These are phyloP conservation scores for Saccharomyces paradoxus DNA, from an alignment of 805 yeast species.

Conservation along the genomic window DNA sequence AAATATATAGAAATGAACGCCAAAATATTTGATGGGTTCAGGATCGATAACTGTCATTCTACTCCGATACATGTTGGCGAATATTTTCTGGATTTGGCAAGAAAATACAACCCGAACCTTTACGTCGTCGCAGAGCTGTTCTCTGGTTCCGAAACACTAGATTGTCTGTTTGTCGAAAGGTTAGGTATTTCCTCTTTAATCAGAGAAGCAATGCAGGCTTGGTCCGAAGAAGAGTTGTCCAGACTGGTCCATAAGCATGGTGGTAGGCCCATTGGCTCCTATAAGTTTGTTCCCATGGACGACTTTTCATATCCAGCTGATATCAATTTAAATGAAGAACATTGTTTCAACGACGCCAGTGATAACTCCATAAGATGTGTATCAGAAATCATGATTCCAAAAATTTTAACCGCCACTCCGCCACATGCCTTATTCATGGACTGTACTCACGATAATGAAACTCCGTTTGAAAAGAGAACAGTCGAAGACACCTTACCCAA, in stretches of 20 bases:
- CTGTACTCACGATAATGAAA: slow-evolving; percentile 93
- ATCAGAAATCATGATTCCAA: slow-evolving; percentile 64
- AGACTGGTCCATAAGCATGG: slow-evolving; percentile 85
- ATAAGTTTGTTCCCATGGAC: slow-evolving; percentile 70
- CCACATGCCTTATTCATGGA: slow-evolving; percentile 97
- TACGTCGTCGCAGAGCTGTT: slow-evolving; percentile 93
- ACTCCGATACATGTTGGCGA: slow-evolving; percentile 95
- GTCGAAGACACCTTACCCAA: slow-evolving; percentile 91
- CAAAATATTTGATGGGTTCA: slow-evolving; percentile 68
- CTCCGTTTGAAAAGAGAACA: slow-evolving; percentile 81
- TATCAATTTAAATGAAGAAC: slow-evolving; percentile 32
- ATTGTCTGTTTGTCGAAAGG: slow-evolving; percentile 81
- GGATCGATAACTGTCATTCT: slow-evolving; percentile 93
- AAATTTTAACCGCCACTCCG: slow-evolving; percentile 53
- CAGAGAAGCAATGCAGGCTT: slow-evolving; percentile 96
- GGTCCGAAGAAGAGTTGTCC: slow-evolving; percentile 80
- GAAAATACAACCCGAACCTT: slow-evolving; percentile 72
- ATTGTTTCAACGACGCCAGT: slow-evolving; percentile 9
- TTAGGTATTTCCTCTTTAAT: slow-evolving; percentile 83
- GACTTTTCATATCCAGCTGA: slow-evolving; percentile 60
- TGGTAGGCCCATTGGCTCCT: slow-evolving; percentile 91
- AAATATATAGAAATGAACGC: slow-evolving; percentile 70
- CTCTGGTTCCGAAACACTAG: slow-evolving; percentile 87
- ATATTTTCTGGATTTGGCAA: slow-evolving; percentile 76
- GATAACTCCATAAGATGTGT: slow-evolving; percentile 25